Evolutionary conservation across 495 filamentous ascomycete genomes (phyloP), one percentile per base, ranked within the genome.

Genomic region (Astrothelium macrocarpum): DNA sequence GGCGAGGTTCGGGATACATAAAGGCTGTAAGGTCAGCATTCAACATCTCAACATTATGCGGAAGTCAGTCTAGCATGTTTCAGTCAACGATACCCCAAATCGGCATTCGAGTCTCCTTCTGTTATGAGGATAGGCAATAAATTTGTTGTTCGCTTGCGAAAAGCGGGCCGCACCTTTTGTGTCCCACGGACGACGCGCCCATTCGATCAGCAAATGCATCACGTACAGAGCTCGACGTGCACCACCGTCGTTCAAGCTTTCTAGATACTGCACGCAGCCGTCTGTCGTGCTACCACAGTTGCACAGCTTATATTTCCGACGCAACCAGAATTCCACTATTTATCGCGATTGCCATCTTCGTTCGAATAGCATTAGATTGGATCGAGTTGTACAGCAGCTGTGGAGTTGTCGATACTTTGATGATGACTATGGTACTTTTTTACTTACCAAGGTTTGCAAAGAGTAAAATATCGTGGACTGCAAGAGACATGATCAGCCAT

Each of bases 241-340:
- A 28, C 49, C 26, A 16, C 20, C 3, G 49, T 56, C 20, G 49
- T 25, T 56, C 25, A 29, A 56, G 49, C 49, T 29, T 56, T 56
- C 11, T 9, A 56, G 49, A 56, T 56, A 25, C 20, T 56, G 49
- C 49, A 56, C 25, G 26, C 49, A 56, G 49, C 49, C 49, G 49
- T 29, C 49, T 56, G 49, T 28, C 16, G 49, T 56, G 49, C 49
- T 26, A 9, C n/a, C 10, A 5, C 3, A 20, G 43, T 18, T 49
- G 3, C 7, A 56, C 23, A 56, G 11, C 9, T 25, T 28, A 26
- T 28, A 11, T 16, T 29, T 28, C 49, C 20, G 49, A 26, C 26
- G 7, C 49, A 56, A 16, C 20, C 49, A 26, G n/a, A 56, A 29
- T 56, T n/a, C 49, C 20, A 20, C 5, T 29, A 25, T 26, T 56